Evolutionary conservation across 2,329 filamentous ascomycete genomes (phyloP), one percentile per base, ranked within the genome.

Genomic region (Tothia fuscella): DNA sequence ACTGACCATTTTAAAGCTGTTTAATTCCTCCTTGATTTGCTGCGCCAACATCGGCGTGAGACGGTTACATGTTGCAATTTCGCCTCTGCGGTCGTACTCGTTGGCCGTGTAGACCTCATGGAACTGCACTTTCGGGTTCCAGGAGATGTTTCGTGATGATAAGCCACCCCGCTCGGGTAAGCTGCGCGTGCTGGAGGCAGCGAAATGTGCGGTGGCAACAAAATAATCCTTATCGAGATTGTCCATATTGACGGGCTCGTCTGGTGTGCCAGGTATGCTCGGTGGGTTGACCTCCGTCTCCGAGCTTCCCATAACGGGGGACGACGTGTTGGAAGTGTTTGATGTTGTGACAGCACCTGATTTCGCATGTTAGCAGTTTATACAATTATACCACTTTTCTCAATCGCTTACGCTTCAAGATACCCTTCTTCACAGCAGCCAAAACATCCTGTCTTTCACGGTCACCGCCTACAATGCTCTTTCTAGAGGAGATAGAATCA

Each of bases 1-100:
- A 64, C 79, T 47, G 68, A 91, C 86, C 91, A 98, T 98, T 64
- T 98, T 98, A 72, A 98, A 98, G 53, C 80, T 93, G 66, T 98
- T 98, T 53, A 98, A 76, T 67, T 98, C 91, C 66, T 98, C 91
- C 66, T 96, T 96, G 66, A 98, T 98, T 62, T 98, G 91, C 65
- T 98, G 91, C 34, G 91, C 91, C 48, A 98, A 75, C 74, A 95
- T 88, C 10, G 91, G 91, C 37, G 91, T 98, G 51, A 98, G 71
- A 50, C 89, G 84, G 59, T 98, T 98, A 76, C 91, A 98, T 1
- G 91, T 98, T 9, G 91, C 88, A 64, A 96, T 83, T 47, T 98
- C 91, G 42, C 91, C 91, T 41, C 91, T 79, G 47, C 91, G 83
- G 60, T 98, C 91, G 56, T 98, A 98, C 60, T 98, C 91, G 53